Evolutionary conservation across 2,329 filamentous ascomycete genomes (phyloP), one percentile per base, ranked within the genome.

Genomic region (Pyrenochaeta sp.): DNA sequence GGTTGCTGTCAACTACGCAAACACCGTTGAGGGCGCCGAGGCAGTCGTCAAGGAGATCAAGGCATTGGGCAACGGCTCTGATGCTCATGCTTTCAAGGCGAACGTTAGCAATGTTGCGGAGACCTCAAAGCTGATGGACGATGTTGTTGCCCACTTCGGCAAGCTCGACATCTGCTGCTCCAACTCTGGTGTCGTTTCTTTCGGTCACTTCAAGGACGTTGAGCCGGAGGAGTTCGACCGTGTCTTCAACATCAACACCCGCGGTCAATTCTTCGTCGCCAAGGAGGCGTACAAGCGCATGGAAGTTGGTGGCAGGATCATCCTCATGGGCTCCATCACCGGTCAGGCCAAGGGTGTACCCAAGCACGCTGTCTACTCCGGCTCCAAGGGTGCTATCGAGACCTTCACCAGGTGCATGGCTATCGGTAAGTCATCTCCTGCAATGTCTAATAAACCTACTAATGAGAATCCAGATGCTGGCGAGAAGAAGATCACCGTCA

Each of bases 161-260:
- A 79, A 82, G 69, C 77, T 89, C 63, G 77, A 88, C 73, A 86
- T 89, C 58, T 85, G 86, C 62, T 83, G 82, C 77, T 87, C 82
- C 65, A 88, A 88, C 78, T 83, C 81, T 31, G 85, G 79, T 54
- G 79, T 80, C 41, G 77, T 80, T 23, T 75, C 74, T 30, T 80
- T 80, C 64, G 77, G 77, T 46, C 77, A 80, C 67, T 67, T 80
- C 57, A 77, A 78, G 68, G 77, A 80, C 47, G 77, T 80, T 31
- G 75, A 74, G 31, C 76, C 78, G 65, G 79, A 80, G 66, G 75
- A 80, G 65, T 82, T 76, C 55, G 79, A 84, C 69, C 76, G 77
- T 26, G 81, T 85, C 44, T 82, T 85, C 68, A 75, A 74, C 64
- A 77, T 84, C 65, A 85, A 85, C 75, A 83, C 81, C 23, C 78